A percentile compares a stretch with the other conserved stretches of the same genome.
Evolutionary conservation across 805 yeast species (phyloP).

Genomic region (Ogataea thermomethanolica): DNA sequence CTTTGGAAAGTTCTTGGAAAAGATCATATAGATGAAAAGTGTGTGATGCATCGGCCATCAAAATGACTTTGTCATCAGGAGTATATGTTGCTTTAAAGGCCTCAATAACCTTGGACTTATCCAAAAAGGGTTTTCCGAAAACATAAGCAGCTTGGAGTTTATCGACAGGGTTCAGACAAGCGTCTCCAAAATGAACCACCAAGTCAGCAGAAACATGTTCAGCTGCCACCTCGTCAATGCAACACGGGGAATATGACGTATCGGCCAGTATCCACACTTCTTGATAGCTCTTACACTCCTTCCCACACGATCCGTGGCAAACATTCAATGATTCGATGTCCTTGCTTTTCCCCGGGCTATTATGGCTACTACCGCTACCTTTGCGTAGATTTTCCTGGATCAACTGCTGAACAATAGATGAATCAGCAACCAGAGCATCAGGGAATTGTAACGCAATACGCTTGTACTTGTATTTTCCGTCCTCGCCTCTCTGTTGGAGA

Average conservation of each 20-base stretch:
- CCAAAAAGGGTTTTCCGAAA: conserved; percentile 64
- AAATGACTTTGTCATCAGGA: conserved; percentile 41
- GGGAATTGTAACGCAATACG: conserved; percentile 88
- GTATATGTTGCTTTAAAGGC: conserved; percentile 44
- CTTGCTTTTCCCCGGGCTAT: conserved; percentile 4
- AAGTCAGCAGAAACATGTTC: conserved; percentile 84
- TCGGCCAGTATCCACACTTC: conserved; percentile 85
- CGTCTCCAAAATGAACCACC: conserved; percentile 91
- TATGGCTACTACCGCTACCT: conserved; percentile 4
- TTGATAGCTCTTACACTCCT: conserved; percentile 26
- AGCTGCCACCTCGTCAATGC: conserved; percentile 96
- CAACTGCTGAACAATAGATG: conserved; percentile 62
- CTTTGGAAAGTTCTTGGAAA: conserved; percentile 31
- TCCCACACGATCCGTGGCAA: conserved; percentile 30
- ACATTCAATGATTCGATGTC: conserved; percentile 27
- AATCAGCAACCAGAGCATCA: conserved; percentile 72
- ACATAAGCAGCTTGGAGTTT: conserved; percentile 74
- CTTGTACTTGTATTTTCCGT: conserved; percentile 33
- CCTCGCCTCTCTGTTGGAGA: conserved; percentile 28
- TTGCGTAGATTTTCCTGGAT: conserved; percentile 40
- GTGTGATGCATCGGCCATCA: conserved; percentile 77
- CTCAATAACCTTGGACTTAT: conserved; percentile 36
- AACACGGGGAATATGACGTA: conserved; percentile 92
- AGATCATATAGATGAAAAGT: conserved; percentile 43
- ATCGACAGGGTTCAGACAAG: conserved; percentile 80